Percentiles rank a stretch among this genome's conserved stretches.
Evolutionary conservation across 1,284 basidiomycete species (phyloP).

Genomic region (Amylostereum chailletii): DNA sequence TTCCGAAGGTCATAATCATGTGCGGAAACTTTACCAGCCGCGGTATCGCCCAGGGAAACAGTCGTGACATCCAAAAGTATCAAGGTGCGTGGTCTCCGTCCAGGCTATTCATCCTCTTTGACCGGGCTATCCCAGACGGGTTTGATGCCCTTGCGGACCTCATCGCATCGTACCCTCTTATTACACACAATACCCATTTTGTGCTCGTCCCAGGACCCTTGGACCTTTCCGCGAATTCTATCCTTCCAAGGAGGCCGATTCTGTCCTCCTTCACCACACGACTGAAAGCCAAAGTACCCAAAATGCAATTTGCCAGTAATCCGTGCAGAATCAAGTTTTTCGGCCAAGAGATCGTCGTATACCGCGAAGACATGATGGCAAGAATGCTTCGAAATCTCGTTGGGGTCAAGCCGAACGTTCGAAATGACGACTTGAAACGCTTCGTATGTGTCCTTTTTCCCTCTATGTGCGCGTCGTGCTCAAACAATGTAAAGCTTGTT

Average conservation of each 20-base stretch:
- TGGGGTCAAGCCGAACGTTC: constrained; percentile 71
- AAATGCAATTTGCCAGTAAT: constrained; percentile 80
- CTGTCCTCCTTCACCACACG: constrained; percentile 66
- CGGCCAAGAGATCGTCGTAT: constrained; percentile 92
- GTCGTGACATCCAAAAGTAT: constrained; percentile 74
- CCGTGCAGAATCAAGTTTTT: constrained; percentile 95
- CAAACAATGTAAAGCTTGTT: constrained; percentile 55
- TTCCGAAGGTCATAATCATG: constrained; percentile 81
- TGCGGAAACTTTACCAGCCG: constrained; percentile 93
- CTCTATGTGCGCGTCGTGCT: not conserved
- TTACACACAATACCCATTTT: constrained; percentile 79
- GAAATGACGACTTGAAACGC: constrained; percentile 75
- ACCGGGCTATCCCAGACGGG: constrained; percentile 44
- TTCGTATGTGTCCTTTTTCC: constrained; percentile 48
- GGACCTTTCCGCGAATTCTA: constrained; percentile 74
- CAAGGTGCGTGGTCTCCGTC: constrained; percentile 47
- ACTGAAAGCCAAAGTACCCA: constrained; percentile 65
- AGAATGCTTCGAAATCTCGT: constrained; percentile 90
- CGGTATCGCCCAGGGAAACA: constrained; percentile 72
- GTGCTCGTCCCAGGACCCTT: constrained; percentile 91
- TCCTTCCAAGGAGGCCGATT: constrained; percentile 74
- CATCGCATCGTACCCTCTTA: constrained; percentile 70
- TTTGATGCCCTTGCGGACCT: constrained; percentile 84
- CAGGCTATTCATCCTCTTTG: not conserved
- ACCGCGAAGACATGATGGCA: constrained; percentile 90